phyloP scores from a whole-genome alignment of 768 basidiomycete species.

The Tylopilus felleus region DNA sequence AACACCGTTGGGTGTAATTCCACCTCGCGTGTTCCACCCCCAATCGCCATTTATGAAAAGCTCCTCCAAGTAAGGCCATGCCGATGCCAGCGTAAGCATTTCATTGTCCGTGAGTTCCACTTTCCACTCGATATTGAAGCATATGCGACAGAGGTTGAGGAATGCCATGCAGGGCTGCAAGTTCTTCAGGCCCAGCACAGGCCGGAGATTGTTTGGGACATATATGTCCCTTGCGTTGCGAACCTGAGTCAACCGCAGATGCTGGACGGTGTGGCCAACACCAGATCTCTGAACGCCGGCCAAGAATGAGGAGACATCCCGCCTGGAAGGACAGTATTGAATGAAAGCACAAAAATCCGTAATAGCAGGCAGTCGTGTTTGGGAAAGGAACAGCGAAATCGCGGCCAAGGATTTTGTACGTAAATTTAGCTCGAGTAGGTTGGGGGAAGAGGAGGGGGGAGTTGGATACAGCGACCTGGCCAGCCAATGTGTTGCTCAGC shows the following conservation, averaged over 20 bases:
- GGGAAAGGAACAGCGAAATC: neutral
- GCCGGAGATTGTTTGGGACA: neutral
- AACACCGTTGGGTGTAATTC: neutral
- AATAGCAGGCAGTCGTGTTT: neutral
- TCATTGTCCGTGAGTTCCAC: neutral
- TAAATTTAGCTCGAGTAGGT: neutral
- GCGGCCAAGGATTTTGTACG: neutral
- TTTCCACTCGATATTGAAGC: neutral
- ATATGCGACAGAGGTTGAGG: neutral
- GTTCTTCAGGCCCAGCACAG: no score
- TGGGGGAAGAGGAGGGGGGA: neutral
- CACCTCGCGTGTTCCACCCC: neutral
- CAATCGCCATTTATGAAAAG: neutral
- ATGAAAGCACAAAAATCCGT: rapidly evolving
- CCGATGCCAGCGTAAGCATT: neutral
- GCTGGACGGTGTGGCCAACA: neutral
- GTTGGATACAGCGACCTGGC: neutral
- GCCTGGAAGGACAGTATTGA: neutral
- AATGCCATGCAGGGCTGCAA: neutral
- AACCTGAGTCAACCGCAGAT: neutral
- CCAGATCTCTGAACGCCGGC: neutral
- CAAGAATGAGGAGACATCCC: neutral
- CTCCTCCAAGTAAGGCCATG: neutral
- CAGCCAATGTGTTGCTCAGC: no score
- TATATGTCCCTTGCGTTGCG: no score